A percentile compares a stretch with the other conserved stretches of the same genome.
phyloP scores from a whole-genome alignment of 2,329 filamentous ascomycete species.

The Zelopaecilomyces penicillatus region DNA sequence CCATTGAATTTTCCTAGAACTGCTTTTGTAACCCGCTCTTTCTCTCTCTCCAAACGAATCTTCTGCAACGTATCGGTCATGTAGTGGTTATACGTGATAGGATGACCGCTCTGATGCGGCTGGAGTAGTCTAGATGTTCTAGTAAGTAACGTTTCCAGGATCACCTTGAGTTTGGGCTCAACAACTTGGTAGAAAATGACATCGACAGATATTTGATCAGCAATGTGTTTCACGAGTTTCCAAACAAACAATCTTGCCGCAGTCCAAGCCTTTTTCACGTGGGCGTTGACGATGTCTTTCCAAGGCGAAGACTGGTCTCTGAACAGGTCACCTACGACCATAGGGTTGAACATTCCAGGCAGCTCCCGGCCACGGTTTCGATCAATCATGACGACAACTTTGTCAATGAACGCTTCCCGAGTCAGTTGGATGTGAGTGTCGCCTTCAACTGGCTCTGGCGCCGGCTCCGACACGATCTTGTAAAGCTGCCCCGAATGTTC shows the following conservation, averaged over 20 bases:
- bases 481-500: slow-evolving; percentile 28
- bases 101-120: slow-evolving; percentile 34
- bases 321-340: slow-evolving; percentile 52
- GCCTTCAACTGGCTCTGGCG: neutral
- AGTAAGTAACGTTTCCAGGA: slow-evolving; percentile 21
- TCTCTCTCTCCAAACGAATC: slow-evolving; percentile 11
- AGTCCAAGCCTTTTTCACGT: slow-evolving; percentile 11
- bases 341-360: slow-evolving; percentile 51
- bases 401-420: slow-evolving; percentile 11
- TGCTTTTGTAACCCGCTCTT: neutral
- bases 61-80: slow-evolving; percentile 31
- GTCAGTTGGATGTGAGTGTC: slow-evolving; percentile 1
- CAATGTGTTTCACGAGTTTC: slow-evolving; percentile 8
- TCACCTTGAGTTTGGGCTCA: slow-evolving; percentile 10
- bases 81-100: slow-evolving; percentile 46
- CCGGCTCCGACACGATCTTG: neutral
- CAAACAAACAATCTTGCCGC: slow-evolving; percentile 7
- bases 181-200: slow-evolving; percentile 11
- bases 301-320: slow-evolving; percentile 48
- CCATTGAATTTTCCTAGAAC: too few species aligned
- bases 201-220: slow-evolving; percentile 10
- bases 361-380: slow-evolving; percentile 39
- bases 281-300: slow-evolving; percentile 32
- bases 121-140: slow-evolving; percentile 38
- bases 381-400: slow-evolving; percentile 15